phyloP scores from a whole-genome alignment of 768 basidiomycete species.

The Xerocomus spinulosus region DNA sequence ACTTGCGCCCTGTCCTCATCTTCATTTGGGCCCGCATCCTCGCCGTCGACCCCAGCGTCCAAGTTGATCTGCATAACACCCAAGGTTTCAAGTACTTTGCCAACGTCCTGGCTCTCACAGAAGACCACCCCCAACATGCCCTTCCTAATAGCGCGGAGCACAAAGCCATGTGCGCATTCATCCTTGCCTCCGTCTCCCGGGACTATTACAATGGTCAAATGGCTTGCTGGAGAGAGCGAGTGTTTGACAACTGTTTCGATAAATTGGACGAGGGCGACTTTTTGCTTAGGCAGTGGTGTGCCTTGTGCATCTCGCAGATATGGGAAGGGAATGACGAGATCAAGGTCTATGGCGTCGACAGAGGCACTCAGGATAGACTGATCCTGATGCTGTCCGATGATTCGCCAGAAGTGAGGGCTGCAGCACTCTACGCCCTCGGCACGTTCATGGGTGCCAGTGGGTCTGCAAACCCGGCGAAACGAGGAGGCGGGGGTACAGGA shows the following conservation, averaged over 20 bases:
- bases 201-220: slow-evolving; percentile 84
- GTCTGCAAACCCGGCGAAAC: slow-evolving; percentile 57
- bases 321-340: slow-evolving; percentile 94
- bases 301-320: slow-evolving; percentile 89
- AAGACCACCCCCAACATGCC: slow-evolving; percentile 48
- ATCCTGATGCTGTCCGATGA: slow-evolving; percentile 77
- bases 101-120: slow-evolving; percentile 62
- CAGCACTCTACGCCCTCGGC: slow-evolving; percentile 86
- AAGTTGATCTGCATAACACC: slow-evolving; percentile 79
- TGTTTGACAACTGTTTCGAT: slow-evolving; percentile 85
- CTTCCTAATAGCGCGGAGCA: slow-evolving; percentile 96
- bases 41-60: slow-evolving; percentile 92
- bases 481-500: slow-evolving; percentile 82
- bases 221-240: slow-evolving; percentile 74
- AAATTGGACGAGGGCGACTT: slow-evolving; percentile 88
- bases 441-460: slow-evolving; percentile 92
- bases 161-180: slow-evolving; percentile 98
- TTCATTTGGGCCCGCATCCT: slow-evolving; percentile 99
- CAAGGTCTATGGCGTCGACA: slow-evolving; percentile 76
- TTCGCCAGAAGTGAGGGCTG: slow-evolving; percentile 89
- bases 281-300: slow-evolving; percentile 89
- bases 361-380: slow-evolving; percentile 76
- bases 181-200: slow-evolving; percentile 84
- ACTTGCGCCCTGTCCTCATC: slow-evolving; percentile 94
- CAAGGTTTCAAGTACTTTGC: slow-evolving; percentile 86